A percentile compares a stretch with the other conserved stretches of the same genome.
Evolutionary conservation across 2,329 filamentous ascomycete genomes (phyloP).

Genomic region (Chaetomiaceae sp.): DNA sequence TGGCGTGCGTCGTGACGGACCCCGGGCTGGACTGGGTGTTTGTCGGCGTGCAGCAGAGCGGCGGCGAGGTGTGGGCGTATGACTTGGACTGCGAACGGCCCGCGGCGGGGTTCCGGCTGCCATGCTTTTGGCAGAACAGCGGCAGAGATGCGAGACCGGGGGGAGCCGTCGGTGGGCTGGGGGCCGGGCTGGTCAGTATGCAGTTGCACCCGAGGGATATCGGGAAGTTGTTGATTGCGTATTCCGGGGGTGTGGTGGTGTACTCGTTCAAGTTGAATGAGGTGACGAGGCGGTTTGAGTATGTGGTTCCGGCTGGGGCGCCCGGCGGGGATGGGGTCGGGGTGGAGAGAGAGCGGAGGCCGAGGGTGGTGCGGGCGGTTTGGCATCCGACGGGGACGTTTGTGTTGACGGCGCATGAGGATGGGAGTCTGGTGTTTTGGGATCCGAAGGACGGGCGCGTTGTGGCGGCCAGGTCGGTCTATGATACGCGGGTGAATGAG

Average conservation of each 20-base stretch:
- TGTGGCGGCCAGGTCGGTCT: conserved; percentile 76
- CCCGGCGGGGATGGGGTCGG: conserved; percentile 71
- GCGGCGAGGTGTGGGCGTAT: conserved; percentile 87
- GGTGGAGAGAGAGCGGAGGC: conserved; percentile 60
- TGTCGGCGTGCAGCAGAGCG: conserved; percentile 72
- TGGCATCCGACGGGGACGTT: conserved; percentile 97
- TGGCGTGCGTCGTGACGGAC: conserved; percentile 72
- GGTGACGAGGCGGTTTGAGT: conserved; percentile 74
- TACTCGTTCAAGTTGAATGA: conserved; percentile 94
- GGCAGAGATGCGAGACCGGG: conserved; percentile 40
- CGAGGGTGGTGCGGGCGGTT: conserved; percentile 73
- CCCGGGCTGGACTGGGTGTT: conserved; percentile 92
- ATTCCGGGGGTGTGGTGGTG: conserved; percentile 78
- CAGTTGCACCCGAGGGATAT: conserved; percentile 89
- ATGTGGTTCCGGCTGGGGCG: conserved; percentile 74
- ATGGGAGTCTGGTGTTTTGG: conserved; percentile 91
- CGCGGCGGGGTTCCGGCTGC: conserved; percentile 67
- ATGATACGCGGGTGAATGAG: conserved; percentile 68
- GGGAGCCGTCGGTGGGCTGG: conserved; percentile 4
- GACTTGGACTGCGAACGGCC: conserved; percentile 79
- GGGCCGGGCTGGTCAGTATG: conserved; percentile 53
- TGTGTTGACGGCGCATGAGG: conserved; percentile 79
- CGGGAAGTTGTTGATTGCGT: conserved; percentile 86
- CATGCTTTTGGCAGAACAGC: conserved; percentile 78
- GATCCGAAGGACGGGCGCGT: conserved; percentile 84